Evolutionary conservation across 306 rosid genomes (phyloP), one percentile per base, ranked within the genome.

Genomic region (Lathyrus tuberosus): DNA sequence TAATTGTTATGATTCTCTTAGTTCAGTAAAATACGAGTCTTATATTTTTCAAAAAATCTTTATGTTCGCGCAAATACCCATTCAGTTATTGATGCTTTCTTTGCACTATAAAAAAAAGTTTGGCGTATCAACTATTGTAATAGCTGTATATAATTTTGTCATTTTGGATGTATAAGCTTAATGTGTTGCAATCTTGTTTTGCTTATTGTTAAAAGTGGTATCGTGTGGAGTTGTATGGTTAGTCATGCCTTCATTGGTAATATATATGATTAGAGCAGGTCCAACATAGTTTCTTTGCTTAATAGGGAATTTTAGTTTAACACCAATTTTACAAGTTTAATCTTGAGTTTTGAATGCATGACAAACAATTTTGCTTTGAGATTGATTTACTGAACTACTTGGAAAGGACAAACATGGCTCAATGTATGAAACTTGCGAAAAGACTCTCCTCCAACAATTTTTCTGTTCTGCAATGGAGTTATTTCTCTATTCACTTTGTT

Each of bases 241-340:
- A 47, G 41, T 43, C 42, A 17, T 58, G 76, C 48, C 67, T 60
- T 2, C 54, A 59, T 9, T 61, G 59, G 30, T 69, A 37, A 46
- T 30, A 58, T 37, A 20, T 58, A n/a, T n/a, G 62, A 56, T 56
- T 56, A 56, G 38, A 51, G 37, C 8, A 12, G 38, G 5, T 56
- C 62, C 17, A 13, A 12, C 38, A 56, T 20, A 20, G 22, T 20
- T 26, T 56, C 10, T 56, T 54, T 56, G 35, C 62, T 26, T 26
- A 13, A 56, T 12, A 18, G 58, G 58, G 14, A 18, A 51, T 51
- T 51, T 3, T 51, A 18, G 30, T 51, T 20, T 5, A 56, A 54
- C 37, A 11, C 10, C 12, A 22, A 24, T 2, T 12, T 24, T 57
- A 3, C 61, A 13, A 28, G 62, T 57, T 57, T 57, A 28, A 57